A percentile compares a stretch with the other conserved stretches of the same genome.
phyloP scores from a whole-genome alignment of 805 yeast species.

The Sungouiozyma ichnusensis region DNA sequence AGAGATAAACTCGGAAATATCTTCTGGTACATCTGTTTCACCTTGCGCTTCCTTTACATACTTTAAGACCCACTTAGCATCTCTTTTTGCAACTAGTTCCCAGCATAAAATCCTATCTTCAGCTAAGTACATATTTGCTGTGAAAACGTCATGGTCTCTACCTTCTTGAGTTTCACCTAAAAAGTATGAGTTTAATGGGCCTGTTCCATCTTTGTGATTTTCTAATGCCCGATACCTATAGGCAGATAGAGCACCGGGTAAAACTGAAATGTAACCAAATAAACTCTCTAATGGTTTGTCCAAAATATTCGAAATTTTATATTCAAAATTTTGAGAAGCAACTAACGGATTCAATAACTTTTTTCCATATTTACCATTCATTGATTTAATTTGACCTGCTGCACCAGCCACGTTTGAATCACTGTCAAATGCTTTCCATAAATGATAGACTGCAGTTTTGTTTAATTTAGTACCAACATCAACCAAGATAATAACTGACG shows the following conservation, averaged over 20 bases:
- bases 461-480: slow-evolving; percentile 99
- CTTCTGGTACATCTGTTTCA: slow-evolving; percentile 94
- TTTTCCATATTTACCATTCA: slow-evolving; percentile 82
- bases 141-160: slow-evolving; percentile 66
- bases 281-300: slow-evolving; percentile 90
- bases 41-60: slow-evolving; percentile 90
- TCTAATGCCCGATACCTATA: slow-evolving; percentile 80
- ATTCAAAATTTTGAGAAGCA: slow-evolving; percentile 93
- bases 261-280: slow-evolving; percentile 86
- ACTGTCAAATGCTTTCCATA: slow-evolving; percentile 95
- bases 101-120: slow-evolving; percentile 95
- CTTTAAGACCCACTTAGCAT: slow-evolving; percentile 79
- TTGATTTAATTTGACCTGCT: slow-evolving; percentile 93
- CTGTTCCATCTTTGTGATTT: slow-evolving; percentile 83
- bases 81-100: slow-evolving; percentile 83
- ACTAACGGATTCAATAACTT: slow-evolving; percentile 83
- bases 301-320: slow-evolving; percentile 90
- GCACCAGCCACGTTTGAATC: slow-evolving; percentile 98
- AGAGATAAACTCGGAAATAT: slow-evolving; percentile 85
- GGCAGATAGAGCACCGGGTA: slow-evolving; percentile 95
- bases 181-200: slow-evolving; percentile 82
- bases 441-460: slow-evolving; percentile 72
- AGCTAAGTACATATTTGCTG: slow-evolving; percentile 94
- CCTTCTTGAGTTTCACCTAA: slow-evolving; percentile 67
- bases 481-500: slow-evolving; percentile 76